A percentile compares a stretch with the other conserved stretches of the same genome.
Evolutionary conservation across 257 asterid genomes (phyloP).

Genomic region (Salvia hispanica): DNA sequence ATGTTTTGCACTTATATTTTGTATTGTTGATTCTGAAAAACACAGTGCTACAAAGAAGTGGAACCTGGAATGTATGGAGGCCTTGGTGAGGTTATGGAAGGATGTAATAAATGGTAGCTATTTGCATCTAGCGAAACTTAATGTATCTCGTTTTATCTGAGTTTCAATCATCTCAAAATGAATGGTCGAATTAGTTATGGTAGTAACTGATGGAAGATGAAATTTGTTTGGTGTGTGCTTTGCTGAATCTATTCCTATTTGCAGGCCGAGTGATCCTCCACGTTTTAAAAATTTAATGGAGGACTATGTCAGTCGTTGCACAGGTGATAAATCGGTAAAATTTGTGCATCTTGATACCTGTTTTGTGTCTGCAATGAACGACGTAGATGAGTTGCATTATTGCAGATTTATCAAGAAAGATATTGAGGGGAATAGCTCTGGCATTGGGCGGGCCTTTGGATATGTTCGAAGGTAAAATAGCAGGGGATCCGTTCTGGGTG

Average conservation of each 20-base stretch:
- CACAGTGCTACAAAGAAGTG: slow-evolving; percentile 81
- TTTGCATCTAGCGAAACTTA: background rate
- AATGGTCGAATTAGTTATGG: no score
- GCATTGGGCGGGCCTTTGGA: slow-evolving; percentile 69
- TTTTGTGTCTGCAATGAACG: background rate
- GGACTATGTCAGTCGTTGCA: slow-evolving; percentile 73
- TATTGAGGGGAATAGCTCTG: slow-evolving; percentile 87
- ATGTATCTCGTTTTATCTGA: background rate
- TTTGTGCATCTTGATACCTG: background rate
- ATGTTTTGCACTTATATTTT: slow-evolving; percentile 14
- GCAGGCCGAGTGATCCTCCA: slow-evolving; percentile 82
- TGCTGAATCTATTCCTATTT: slow-evolving; percentile 20
- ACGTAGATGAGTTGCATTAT: slow-evolving; percentile 4
- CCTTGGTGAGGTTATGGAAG: slow-evolving; percentile 73
- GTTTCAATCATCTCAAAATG: background rate
- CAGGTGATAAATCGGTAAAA: slow-evolving; percentile 51
- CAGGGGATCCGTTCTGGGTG: slow-evolving; percentile 99
- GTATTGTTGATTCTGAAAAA: slow-evolving; percentile 18
- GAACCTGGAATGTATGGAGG: slow-evolving; percentile 72
- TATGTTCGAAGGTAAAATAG: slow-evolving; percentile 65
- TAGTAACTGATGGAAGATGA: no score
- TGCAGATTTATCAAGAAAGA: slow-evolving; percentile 79
- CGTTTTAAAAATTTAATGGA: slow-evolving; percentile 62
- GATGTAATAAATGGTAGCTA: slow-evolving; percentile 71
- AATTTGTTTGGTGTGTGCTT: background rate